Evolutionary conservation across 2,329 filamentous ascomycete genomes (phyloP).

Genomic region (Pseudogymnoascus sp.): DNA sequence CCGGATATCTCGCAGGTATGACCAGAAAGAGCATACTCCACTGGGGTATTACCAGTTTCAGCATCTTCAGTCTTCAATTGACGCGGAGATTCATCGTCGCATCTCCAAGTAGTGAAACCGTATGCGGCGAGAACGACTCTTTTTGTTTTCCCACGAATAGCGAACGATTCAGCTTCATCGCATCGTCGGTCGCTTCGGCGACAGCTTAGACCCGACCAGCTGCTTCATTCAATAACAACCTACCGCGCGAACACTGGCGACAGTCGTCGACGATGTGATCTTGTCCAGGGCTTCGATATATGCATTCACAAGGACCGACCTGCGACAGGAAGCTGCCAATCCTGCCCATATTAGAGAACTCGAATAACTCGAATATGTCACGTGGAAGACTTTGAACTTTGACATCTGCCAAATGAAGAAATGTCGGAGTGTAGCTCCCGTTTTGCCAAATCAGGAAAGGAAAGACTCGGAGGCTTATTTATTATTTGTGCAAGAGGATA

Average conservation of each 20-base stretch:
- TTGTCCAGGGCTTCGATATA: neutral
- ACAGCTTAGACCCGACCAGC: neutral
- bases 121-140: neutral
- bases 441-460: neutral
- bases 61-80: neutral
- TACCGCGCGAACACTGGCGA: neutral
- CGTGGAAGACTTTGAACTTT: neutral
- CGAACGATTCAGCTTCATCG: neutral
- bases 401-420: neutral
- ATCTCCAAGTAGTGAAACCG: constrained; percentile 2
- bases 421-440: neutral
- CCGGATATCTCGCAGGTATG: neutral
- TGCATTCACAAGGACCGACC: neutral
- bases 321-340: neutral
- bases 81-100: neutral
- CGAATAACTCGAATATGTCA: neutral
- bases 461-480: neutral
- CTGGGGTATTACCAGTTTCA: neutral
- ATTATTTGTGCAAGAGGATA: neutral
- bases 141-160: constrained; percentile 1
- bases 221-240: neutral
- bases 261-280: neutral
- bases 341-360: no score
- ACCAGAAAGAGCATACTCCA: neutral
- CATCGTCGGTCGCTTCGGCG: neutral